Evolutionary conservation across 306 rosid genomes (phyloP), one percentile per base, ranked within the genome.

Genomic region (Sesbania bispinosa): DNA sequence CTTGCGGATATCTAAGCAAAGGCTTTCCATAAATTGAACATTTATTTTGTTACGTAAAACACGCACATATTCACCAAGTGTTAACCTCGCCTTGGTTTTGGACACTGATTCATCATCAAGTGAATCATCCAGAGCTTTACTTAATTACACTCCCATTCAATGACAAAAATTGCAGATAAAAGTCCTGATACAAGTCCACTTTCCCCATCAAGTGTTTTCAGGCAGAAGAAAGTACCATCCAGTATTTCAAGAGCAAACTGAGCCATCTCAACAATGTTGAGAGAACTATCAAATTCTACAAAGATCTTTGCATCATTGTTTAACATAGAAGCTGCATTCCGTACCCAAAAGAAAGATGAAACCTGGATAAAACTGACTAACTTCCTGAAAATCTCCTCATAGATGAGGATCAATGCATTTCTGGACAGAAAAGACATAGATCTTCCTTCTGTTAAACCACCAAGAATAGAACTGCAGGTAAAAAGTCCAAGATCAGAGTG

Each of bases 191-290:
- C 85, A 69, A 83, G 77, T 54, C 79, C 83, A 89, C 80, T 82
- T 78, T 89, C 84, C 47, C 79, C 81, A 24, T 80, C 88, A 62
- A 90, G 87, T 67, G 79, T 64, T 80, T 79, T 83, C 68, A 90
- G 73, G 85, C 88, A 84, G 87, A 77, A 83, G 53, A 89, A 77
- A 84, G 88, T 80, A 39, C 89, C 89, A 75, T 87, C 86, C 82
- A 94, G 96, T 77, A 94, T 85, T 67, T 87, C 85, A 51, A 94
- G 89, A 58, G 94, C 81, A 86, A 90, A 84, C 30, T 78, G 79
- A 62, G 88, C 89, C 81, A 73, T 80, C 86, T 85, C 90, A 53
- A 77, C 70, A 69, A 78, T 43, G 32, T 68, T 79, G 55, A 57
- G 41, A 62, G 89, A 79, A 74, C 82, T 82, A 75, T 77, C 81